phyloP scores from a whole-genome alignment of 2,329 filamentous ascomycete genomes.

The Atkinsonella hypoxylon region DNA sequence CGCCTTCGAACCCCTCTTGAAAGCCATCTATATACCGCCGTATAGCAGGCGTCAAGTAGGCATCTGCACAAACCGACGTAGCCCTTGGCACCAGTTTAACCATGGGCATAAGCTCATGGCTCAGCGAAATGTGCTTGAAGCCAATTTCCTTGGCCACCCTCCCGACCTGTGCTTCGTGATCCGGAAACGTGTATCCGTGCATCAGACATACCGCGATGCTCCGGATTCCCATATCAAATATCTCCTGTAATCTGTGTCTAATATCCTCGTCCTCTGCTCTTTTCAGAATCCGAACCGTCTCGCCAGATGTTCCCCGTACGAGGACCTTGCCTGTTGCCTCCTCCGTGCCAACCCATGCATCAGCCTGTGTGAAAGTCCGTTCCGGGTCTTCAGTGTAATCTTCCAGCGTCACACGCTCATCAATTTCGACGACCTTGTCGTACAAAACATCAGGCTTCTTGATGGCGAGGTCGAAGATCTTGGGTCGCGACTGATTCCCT shows the following conservation, averaged over 20 bases:
- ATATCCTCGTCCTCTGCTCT: constrained; percentile 44
- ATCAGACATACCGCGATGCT: constrained; percentile 50
- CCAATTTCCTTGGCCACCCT: constrained; percentile 26
- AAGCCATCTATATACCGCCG: constrained; percentile 23
- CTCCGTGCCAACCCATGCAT: constrained; percentile 37
- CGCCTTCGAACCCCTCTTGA: constrained; percentile 23
- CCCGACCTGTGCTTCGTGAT: constrained; percentile 36
- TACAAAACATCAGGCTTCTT: constrained; percentile 57
- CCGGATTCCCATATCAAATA: constrained; percentile 48
- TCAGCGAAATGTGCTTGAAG: constrained; percentile 29
- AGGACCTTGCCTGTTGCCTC: constrained; percentile 43
- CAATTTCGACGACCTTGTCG: constrained; percentile 58
- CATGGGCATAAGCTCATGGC: constrained; percentile 28
- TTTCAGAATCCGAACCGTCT: constrained; percentile 55
- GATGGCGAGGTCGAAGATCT: constrained; percentile 63
- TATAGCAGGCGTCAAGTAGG: constrained; percentile 30
- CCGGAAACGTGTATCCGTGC: constrained; percentile 54
- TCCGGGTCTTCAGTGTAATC: constrained; percentile 62
- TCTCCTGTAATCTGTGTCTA: constrained; percentile 40
- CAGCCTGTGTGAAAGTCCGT: constrained; percentile 25
- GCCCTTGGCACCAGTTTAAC: constrained; percentile 32
- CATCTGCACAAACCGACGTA: constrained; percentile 30
- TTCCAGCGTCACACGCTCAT: constrained; percentile 62
- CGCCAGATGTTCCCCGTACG: constrained; percentile 53
- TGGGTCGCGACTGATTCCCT: constrained; percentile 60